phyloP scores from a whole-genome alignment of 495 filamentous ascomycete genomes.

The Lasiosphaeriaceae sp. region DNA sequence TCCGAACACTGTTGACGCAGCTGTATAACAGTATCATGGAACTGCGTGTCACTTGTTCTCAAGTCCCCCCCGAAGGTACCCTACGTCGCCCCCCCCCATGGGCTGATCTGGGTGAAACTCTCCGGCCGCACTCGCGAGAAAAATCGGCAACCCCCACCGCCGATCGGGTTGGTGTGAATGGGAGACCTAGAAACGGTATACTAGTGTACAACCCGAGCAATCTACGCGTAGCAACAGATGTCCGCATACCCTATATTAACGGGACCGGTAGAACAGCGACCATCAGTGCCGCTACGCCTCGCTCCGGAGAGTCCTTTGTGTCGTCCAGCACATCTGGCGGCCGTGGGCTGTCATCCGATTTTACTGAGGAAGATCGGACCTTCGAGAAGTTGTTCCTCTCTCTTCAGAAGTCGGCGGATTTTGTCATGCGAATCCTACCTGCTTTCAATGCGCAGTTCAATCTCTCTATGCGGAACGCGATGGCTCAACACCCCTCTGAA shows the following conservation, averaged over 20 bases:
- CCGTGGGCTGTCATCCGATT: slow-evolving; percentile 45
- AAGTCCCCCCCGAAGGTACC: slow-evolving; percentile 13
- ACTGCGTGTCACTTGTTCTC: slow-evolving; percentile 49
- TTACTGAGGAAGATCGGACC: slow-evolving; percentile 68
- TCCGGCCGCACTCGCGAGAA: slow-evolving; percentile 44
- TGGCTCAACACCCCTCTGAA: slow-evolving; percentile 36
- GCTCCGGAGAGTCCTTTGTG: slow-evolving; percentile 75
- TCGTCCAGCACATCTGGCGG: slow-evolving; percentile 47
- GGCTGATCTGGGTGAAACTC: slow-evolving; percentile 35
- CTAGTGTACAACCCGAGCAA: slow-evolving; percentile 57
- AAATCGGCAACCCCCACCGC: slow-evolving; percentile 59
- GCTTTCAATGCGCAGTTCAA: slow-evolving; percentile 59
- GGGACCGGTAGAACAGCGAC: slow-evolving; percentile 42
- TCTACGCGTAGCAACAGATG: slow-evolving; percentile 50
- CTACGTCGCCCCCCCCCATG: slow-evolving; percentile 19
- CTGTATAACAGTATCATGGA: slow-evolving; percentile 80
- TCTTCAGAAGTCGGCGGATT: slow-evolving; percentile 61
- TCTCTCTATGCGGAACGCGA: slow-evolving; percentile 41
- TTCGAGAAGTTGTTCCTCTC: slow-evolving; percentile 79
- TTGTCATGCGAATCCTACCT: slow-evolving; percentile 63
- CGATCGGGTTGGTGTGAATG: slow-evolving; percentile 48
- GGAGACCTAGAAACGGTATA: slow-evolving; percentile 57
- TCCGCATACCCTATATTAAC: slow-evolving; percentile 38
- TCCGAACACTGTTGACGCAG: slow-evolving; percentile 74
- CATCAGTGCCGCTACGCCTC: slow-evolving; percentile 59